phyloP scores from a whole-genome alignment of 768 basidiomycete species.

The Suillus occidentalis region DNA sequence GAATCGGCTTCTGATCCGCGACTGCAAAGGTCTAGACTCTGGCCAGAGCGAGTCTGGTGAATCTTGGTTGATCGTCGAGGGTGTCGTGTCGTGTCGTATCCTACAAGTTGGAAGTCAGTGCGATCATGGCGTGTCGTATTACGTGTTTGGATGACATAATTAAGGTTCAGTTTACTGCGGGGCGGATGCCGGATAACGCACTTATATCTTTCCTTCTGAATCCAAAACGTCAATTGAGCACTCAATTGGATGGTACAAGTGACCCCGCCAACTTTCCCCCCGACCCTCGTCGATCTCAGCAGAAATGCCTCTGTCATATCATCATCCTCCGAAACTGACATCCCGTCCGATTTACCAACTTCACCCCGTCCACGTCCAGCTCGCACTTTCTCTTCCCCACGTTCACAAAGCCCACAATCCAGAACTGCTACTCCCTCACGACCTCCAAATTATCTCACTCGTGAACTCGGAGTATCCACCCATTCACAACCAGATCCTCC shows the following conservation, averaged over 20 bases:
- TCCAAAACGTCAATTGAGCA: no score
- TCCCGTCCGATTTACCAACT: conserved; percentile 37
- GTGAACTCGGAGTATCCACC: conserved; percentile 47
- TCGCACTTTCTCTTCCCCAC: conserved; percentile 65
- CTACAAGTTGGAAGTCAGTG: no score
- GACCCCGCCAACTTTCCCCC: conserved; percentile 25
- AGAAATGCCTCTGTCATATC: conserved; percentile 78
- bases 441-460: conserved; percentile 59
- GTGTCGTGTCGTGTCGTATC: no score
- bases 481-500: conserved; percentile 14
- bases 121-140: no score
- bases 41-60: no score
- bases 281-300: conserved; percentile 62
- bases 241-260: conserved; percentile 5
- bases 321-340: conserved; percentile 57
- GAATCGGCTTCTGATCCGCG: no score
- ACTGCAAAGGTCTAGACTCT: no score
- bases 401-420: conserved; percentile 52
- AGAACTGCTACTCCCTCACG: conserved; percentile 35
- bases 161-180: no score
- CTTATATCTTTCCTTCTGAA: no score
- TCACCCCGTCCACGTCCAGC: conserved; percentile 54
- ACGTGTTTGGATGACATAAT: no score
- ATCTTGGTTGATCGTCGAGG: no score
- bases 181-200: no score